Percentiles rank a stretch among this genome's conserved stretches.
phyloP scores from a whole-genome alignment of 2,329 filamentous ascomycete genomes.

The Phaeophleospora eucalypticola region DNA sequence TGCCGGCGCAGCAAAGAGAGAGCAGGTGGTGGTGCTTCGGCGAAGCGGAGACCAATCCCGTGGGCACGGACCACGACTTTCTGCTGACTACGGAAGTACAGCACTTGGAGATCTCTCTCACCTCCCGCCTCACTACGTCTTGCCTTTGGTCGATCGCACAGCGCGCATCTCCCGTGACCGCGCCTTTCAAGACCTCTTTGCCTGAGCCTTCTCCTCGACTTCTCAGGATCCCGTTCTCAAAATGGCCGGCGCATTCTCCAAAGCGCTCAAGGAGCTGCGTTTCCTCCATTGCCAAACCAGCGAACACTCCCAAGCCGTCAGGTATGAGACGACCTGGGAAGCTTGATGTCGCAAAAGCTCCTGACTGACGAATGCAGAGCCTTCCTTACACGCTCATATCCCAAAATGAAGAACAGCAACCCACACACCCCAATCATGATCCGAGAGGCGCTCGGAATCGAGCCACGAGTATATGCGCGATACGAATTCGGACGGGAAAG shows the following conservation, averaged over 20 bases:
- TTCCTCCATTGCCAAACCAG: slow-evolving; percentile 97
- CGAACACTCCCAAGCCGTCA: slow-evolving; percentile 80
- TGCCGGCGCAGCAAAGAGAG: background rate
- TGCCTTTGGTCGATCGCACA: background rate
- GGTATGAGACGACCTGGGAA: slow-evolving; percentile 52
- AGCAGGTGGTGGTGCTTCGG: background rate
- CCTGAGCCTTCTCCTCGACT: background rate
- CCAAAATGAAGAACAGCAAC: slow-evolving; percentile 99
- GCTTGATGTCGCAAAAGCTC: background rate
- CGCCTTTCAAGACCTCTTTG: background rate
- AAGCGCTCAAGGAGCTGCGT: slow-evolving; percentile 87
- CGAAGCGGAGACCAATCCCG: background rate
- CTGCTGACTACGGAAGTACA: background rate
- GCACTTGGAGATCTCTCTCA: background rate
- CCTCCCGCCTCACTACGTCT: slow-evolving; percentile 1
- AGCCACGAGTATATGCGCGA: slow-evolving; percentile 84
- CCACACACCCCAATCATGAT: slow-evolving; percentile 90
- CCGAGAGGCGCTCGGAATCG: slow-evolving; percentile 79
- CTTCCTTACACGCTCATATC: slow-evolving; percentile 87
- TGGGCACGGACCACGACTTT: no score
- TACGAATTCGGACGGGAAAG: slow-evolving; percentile 74
- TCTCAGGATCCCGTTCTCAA: background rate
- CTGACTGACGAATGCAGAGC: slow-evolving; percentile 52
- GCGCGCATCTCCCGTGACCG: no score
- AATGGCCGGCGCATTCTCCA: slow-evolving; percentile 85